A percentile compares a stretch with the other conserved stretches of the same genome.
These are phyloP conservation scores for Iris macrosiphon DNA, from an alignment of 106 monocot genomes.

Conservation along the genomic window DNA sequence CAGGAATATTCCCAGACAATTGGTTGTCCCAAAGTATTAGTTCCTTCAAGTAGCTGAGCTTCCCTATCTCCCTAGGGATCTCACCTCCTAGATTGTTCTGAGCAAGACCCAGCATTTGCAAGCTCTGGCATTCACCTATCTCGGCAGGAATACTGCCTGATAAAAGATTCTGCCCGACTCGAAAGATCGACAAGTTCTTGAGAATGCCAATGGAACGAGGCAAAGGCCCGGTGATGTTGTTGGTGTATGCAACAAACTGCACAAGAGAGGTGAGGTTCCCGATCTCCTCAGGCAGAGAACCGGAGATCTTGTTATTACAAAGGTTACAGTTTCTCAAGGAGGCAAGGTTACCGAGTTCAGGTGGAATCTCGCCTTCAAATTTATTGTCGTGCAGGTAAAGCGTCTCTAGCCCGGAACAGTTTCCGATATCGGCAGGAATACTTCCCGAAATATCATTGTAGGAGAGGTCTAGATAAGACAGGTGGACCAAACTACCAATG, in stretches of 20 bases:
- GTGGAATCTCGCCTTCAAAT: constrained; percentile 62
- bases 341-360: constrained; percentile 50
- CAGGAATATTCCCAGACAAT: constrained; percentile 57
- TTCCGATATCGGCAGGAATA: constrained; percentile 72
- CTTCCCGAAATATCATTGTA: constrained; percentile 73
- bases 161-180: constrained; percentile 70
- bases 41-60: constrained; percentile 42
- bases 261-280: constrained; percentile 56
- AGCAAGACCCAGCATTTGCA: constrained; percentile 72
- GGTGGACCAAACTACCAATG: constrained; percentile 49
- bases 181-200: constrained; percentile 53
- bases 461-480: constrained; percentile 64
- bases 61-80: constrained; percentile 66
- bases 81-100: constrained; percentile 66
- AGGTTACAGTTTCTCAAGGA: constrained; percentile 48
- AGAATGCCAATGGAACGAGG: constrained; percentile 68
- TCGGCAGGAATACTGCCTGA: constrained; percentile 69
- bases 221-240: constrained; percentile 65
- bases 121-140: constrained; percentile 54
- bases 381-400: constrained; percentile 70
- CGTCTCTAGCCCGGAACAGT: constrained; percentile 36
- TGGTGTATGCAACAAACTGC: constrained; percentile 65
- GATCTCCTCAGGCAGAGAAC: constrained; percentile 65
- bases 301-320: constrained; percentile 78
- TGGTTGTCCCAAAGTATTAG: constrained; percentile 65